A percentile compares a stretch with the other conserved stretches of the same genome.
Evolutionary conservation across 2,329 filamentous ascomycete genomes (phyloP).

Genomic region (Cercospora zeina): DNA sequence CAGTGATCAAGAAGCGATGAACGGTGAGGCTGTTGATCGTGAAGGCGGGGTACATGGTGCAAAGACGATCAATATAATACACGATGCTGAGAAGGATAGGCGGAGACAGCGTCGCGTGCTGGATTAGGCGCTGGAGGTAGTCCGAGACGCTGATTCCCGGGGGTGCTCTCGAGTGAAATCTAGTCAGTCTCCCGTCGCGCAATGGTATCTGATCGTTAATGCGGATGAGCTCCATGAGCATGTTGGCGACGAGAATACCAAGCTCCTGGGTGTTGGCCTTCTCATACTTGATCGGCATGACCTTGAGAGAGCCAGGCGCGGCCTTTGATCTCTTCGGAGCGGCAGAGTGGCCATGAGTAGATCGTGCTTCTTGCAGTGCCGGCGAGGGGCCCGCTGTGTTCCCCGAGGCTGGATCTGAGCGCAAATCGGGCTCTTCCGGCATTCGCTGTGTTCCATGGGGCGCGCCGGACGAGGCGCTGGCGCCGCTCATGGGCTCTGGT

Average conservation of each 20-base stretch:
- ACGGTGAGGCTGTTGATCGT: slow-evolving; percentile 96
- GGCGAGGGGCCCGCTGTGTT: slow-evolving; percentile 19
- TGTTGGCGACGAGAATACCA: slow-evolving; percentile 86
- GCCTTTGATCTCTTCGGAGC: slow-evolving; percentile 52
- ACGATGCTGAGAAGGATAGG: slow-evolving; percentile 98
- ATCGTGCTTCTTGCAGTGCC: slow-evolving; percentile 35
- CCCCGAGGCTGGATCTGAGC: slow-evolving; percentile 21
- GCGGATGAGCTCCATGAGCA: slow-evolving; percentile 91
- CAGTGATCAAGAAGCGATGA: slow-evolving; percentile 94
- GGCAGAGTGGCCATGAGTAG: slow-evolving; percentile 37
- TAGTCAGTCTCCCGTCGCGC: slow-evolving; percentile 79
- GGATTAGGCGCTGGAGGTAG: slow-evolving; percentile 87
- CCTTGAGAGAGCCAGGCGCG: slow-evolving; percentile 51
- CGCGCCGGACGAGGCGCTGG: slow-evolving; percentile 27
- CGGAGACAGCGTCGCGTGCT: slow-evolving; percentile 88
- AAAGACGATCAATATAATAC: slow-evolving; percentile 95
- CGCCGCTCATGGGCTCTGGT: slow-evolving; percentile 27
- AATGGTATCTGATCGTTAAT: slow-evolving; percentile 88
- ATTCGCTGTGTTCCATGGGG: slow-evolving; percentile 23
- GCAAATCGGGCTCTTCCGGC: slow-evolving; percentile 18
- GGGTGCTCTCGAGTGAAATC: slow-evolving; percentile 81
- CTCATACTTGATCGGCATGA: slow-evolving; percentile 76
- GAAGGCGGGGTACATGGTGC: slow-evolving; percentile 87
- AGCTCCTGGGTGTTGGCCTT: slow-evolving; percentile 79
- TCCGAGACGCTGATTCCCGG: slow-evolving; percentile 93